Evolutionary conservation across 1,284 basidiomycete genomes (phyloP).

Genomic region (Ganoderma multipileum): DNA sequence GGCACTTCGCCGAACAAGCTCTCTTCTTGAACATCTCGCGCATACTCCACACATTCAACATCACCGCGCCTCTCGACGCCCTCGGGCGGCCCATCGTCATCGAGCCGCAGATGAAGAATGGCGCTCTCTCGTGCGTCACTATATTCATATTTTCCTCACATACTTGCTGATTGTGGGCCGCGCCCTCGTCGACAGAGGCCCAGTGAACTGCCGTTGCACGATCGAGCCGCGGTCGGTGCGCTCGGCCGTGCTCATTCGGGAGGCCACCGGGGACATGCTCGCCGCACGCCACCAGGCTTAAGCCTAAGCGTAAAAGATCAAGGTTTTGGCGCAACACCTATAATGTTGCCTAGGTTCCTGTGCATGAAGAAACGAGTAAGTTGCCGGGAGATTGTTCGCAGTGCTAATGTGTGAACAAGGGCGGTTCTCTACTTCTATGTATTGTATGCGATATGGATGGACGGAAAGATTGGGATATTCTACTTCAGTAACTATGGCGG

Average conservation of each 20-base stretch:
- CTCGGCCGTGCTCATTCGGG: conserved; percentile 9
- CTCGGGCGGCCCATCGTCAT: background rate
- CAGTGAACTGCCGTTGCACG: conserved; percentile 13
- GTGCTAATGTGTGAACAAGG: background rate
- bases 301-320: background rate
- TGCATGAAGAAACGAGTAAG: too few relatives aligned
- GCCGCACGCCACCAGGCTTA: background rate
- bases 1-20: too few relatives aligned
- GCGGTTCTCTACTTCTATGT: too few relatives aligned
- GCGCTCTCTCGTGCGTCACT: conserved; percentile 11
- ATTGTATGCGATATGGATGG: too few relatives aligned
- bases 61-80: conserved; percentile 8
- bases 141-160: background rate
- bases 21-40: background rate
- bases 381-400: too few relatives aligned
- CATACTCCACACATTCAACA: conserved; percentile 9
- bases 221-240: conserved; percentile 20
- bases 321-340: background rate
- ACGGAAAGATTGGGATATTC: too few relatives aligned
- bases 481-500: too few relatives aligned
- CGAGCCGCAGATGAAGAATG: conserved; percentile 5
- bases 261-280: background rate
- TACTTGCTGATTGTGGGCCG: background rate
- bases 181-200: background rate
- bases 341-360: background rate